Base-by-base conservation (phyloP, 805 yeast genomes). In the Blastobotrys robertii region DNA sequence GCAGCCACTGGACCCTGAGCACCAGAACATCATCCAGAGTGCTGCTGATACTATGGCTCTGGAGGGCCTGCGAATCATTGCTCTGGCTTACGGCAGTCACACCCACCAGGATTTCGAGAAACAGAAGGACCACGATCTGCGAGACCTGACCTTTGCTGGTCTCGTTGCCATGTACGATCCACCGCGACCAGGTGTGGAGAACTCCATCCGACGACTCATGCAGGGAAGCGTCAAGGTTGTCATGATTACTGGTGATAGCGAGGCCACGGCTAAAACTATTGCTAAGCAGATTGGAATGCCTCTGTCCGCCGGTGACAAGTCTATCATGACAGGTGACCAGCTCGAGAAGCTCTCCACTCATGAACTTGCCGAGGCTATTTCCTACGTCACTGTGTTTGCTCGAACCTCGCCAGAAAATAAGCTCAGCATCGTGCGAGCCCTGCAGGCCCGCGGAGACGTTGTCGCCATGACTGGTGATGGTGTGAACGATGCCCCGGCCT, bases 111-210 rank as follows among this genome's bases (percentile, higher is more conserved):
- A 19, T 6, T 19, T 19, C 6, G 25, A 19, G 25, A 64, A 65
- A 46, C 38, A 43, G 39, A 48, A 31, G 25, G 35, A 43, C 10
- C 47, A 50, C 13, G 39, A 35, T 12, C 54, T 88, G 10, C 53
- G 69, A 0, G 80, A 76, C 22, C 69, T 92, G 51, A 69, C 76
- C 2, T 90, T 90, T 57, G 73, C 84, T 50, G 99, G 99, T 9
- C 65, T 92, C 37, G 71, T 86, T 50, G 97, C 96, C 44, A 87
- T 92, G 95, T 86, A 85, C 55, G 99, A 92, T 64, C 99, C 99
- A 8, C 99, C 99, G 44, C 77, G 98, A 56, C 82, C 88, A 8
- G 79, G 81, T 48, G 97, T 92, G 3, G 73, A 76, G 39, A 67
- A 71, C 39, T 83, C 96, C 1, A 75, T 92, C 45, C 74, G 83